These are phyloP conservation scores for Narthecium ossifragum DNA, from an alignment of 106 monocot species.

Conservation along the genomic window DNA sequence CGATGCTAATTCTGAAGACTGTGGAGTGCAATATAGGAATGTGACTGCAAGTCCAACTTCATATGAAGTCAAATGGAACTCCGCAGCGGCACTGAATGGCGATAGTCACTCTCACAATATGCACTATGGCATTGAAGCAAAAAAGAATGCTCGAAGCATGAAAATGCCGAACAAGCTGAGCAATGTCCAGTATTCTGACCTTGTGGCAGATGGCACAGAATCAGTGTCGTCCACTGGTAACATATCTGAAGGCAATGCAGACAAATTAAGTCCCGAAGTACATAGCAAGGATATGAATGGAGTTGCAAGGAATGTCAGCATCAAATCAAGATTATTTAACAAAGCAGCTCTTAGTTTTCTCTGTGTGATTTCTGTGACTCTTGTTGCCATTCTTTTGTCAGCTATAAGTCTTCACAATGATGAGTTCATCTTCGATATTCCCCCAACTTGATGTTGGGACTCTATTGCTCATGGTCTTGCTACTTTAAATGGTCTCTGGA, in stretches of 20 bases:
- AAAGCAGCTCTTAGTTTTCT: constrained; percentile 18
- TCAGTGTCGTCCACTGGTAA: constrained; percentile 66
- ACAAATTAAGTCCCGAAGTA: constrained; percentile 1
- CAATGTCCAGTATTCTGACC: not conserved
- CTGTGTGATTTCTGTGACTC: constrained; percentile 19
- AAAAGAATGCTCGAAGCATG: not conserved
- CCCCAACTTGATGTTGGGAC: constrained; percentile 41
- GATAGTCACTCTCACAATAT: constrained; percentile 14
- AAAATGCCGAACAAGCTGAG: not conserved
- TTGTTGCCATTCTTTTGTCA: constrained; percentile 17
- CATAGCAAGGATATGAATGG: not conserved
- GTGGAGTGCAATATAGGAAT: not conserved
- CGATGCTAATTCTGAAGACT: constrained; percentile 8
- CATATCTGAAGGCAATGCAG: constrained; percentile 12
- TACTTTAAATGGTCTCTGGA: no score
- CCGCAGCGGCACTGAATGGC: constrained; percentile 5
- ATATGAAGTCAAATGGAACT: constrained; percentile 7
- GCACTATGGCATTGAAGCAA: not conserved
- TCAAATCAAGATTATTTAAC: not conserved
- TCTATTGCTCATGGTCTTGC: no score
- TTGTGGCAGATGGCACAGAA: constrained; percentile 31
- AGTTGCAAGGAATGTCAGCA: not conserved
- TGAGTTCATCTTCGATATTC: constrained; percentile 21
- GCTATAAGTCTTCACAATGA: constrained; percentile 20
- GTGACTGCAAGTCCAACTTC: constrained; percentile 9